These are phyloP conservation scores for Cercospora janseana DNA, from an alignment of 2,329 filamentous ascomycete species.

Conservation along the genomic window DNA sequence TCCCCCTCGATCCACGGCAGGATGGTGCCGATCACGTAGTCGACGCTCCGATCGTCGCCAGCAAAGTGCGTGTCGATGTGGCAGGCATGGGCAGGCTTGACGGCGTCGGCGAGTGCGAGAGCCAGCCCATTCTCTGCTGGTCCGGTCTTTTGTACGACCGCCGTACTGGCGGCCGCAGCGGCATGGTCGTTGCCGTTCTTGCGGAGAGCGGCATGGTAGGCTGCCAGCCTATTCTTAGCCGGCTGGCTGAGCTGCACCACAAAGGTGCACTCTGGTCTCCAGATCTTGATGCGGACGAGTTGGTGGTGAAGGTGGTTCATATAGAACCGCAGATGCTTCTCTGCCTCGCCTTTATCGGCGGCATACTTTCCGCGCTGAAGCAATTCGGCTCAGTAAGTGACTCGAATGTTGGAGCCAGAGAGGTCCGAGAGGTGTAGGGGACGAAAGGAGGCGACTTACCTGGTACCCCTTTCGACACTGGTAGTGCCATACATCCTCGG, in stretches of 20 bases:
- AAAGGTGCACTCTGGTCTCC: conserved; percentile 35
- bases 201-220: conserved; percentile 27
- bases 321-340: conserved; percentile 16
- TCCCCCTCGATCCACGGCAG: conserved; percentile 29
- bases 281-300: conserved; percentile 32
- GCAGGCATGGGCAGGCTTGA: conserved; percentile 27
- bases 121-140: conserved; percentile 16
- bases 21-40: conserved; percentile 26
- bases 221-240: conserved; percentile 26
- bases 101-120: conserved; percentile 18
- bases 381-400: neutral
- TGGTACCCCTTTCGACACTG: conserved; percentile 75
- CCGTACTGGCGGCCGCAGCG: conserved; percentile 17
- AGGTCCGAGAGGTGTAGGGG: neutral
- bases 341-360: conserved; percentile 18
- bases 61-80: conserved; percentile 25
- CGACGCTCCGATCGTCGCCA: conserved; percentile 22
- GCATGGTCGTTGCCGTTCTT: conserved; percentile 22
- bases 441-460: neutral
- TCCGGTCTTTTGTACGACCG: conserved; percentile 19
- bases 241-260: conserved; percentile 30
- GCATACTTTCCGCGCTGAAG: conserved; percentile 49
- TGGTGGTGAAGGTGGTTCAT: conserved; percentile 29
- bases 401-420: neutral
- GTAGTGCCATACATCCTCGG: conserved; percentile 50